These are phyloP conservation scores for Dactylellina parvicollis DNA, from an alignment of 2,329 filamentous ascomycete species.

Conservation along the genomic window DNA sequence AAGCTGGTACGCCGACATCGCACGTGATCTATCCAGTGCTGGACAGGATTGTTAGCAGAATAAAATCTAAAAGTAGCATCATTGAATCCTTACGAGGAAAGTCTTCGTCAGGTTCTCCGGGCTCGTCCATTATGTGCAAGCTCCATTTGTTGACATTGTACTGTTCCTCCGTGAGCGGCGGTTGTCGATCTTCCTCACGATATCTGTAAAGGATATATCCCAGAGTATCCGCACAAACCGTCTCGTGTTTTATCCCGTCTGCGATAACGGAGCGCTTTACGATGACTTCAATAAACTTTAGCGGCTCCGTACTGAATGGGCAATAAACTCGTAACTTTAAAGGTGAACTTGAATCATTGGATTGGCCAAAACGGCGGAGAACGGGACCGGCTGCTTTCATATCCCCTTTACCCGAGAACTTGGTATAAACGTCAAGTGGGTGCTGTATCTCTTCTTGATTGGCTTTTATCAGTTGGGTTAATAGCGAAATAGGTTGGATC, in stretches of 20 bases:
- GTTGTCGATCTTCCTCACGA: conserved; percentile 78
- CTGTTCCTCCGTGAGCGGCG: conserved; percentile 72
- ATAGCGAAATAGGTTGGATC: conserved; percentile 56
- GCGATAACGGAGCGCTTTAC: conserved; percentile 76
- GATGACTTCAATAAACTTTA: conserved; percentile 75
- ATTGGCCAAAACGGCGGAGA: conserved; percentile 44
- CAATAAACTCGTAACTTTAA: conserved; percentile 80
- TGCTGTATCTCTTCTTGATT: conserved; percentile 75
- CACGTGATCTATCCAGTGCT: conserved; percentile 76
- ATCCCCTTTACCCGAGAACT: conserved; percentile 80
- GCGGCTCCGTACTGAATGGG: conserved; percentile 73
- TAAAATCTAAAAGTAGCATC: neutral
- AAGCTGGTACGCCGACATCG: conserved; percentile 80
- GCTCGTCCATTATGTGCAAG: conserved; percentile 79
- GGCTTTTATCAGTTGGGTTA: conserved; percentile 68
- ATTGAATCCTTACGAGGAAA: conserved; percentile 67
- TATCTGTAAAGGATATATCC: conserved; percentile 82
- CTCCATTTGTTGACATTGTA: conserved; percentile 84
- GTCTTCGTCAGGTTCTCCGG: conserved; percentile 84
- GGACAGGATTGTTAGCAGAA: conserved; percentile 6
- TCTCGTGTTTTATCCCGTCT: conserved; percentile 69
- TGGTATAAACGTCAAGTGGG: conserved; percentile 80
- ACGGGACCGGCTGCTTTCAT: conserved; percentile 64
- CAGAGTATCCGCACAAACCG: conserved; percentile 82
- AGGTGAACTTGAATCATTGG: conserved; percentile 62